Conservation (phyloP, 2,329 filamentous ascomycete species). For the Elsinoe arachidis region DNA sequence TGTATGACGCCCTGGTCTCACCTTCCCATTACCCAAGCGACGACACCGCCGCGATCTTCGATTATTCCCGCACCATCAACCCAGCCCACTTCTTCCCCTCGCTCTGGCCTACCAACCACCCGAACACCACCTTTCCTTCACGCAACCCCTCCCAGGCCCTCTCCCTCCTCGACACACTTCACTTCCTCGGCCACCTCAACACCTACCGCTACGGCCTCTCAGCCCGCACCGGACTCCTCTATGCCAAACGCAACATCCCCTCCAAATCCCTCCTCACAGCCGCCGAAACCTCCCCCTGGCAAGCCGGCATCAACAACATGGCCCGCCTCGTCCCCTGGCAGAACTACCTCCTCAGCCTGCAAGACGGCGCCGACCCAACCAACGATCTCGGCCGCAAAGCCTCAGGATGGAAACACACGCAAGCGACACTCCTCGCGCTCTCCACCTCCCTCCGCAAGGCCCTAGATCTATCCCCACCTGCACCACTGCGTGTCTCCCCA, state of each 20-base stretch:
- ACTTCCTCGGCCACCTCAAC: constrained; percentile 42
- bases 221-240: constrained; percentile 38
- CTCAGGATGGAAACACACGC: constrained; percentile 43
- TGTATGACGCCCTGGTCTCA: neutral
- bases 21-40: neutral
- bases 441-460: neutral
- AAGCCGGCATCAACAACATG: constrained; percentile 13
- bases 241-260: constrained; percentile 27
- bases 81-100: constrained; percentile 11
- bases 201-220: constrained; percentile 41
- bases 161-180: constrained; percentile 42
- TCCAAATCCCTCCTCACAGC: constrained; percentile 23
- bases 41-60: neutral
- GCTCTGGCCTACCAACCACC: constrained; percentile 12
- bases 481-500: neutral
- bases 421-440: constrained; percentile 31
- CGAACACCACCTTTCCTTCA: constrained; percentile 19
- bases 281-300: neutral
- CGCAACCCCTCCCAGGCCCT: constrained; percentile 28
- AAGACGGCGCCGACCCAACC: constrained; percentile 50
- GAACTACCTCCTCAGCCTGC: constrained; percentile 43
- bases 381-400: constrained; percentile 48
- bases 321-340: constrained; percentile 22
- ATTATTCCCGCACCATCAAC: neutral
- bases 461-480: neutral